Evolutionary conservation across 2,329 filamentous ascomycete species (phyloP).

Genomic region (Aureobasidium sp.): DNA sequence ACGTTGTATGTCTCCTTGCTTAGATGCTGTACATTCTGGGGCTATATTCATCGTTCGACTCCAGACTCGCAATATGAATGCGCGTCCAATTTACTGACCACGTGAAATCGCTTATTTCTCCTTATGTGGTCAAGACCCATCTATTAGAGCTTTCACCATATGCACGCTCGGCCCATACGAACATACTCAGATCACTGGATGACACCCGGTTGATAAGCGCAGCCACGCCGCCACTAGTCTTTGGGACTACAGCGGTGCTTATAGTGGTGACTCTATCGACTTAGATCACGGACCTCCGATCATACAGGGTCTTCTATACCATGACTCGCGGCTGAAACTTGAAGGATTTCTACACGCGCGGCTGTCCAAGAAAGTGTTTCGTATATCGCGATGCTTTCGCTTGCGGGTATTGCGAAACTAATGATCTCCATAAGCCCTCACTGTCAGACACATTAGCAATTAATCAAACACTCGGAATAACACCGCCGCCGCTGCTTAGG

Average conservation of each 20-base stretch:
- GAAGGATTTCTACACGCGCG: slow-evolving; percentile 3
- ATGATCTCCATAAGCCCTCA: not conserved
- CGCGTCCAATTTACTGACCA: not conserved
- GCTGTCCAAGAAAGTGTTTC: not conserved
- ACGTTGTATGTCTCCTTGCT: not conserved
- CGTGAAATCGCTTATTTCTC: slow-evolving; percentile 5
- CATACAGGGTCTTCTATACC: not conserved
- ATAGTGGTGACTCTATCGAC: not conserved
- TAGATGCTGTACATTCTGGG: not conserved
- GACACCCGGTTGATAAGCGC: not conserved
- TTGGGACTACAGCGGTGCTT: not conserved
- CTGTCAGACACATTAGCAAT: not conserved
- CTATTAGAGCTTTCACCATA: slow-evolving; percentile 6
- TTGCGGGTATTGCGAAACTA: slow-evolving; percentile 12
- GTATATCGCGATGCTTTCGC: not conserved
- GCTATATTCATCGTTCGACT: not conserved
- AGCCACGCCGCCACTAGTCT: not conserved
- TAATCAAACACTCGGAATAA: not conserved
- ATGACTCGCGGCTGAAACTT: slow-evolving; percentile 12
- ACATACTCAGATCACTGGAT: not conserved
- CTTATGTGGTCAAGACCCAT: slow-evolving; percentile 1
- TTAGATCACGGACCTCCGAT: not conserved
- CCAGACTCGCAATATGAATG: not conserved
- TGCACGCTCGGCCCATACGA: slow-evolving; percentile 4
- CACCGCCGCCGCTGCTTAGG: not conserved